Conservation (phyloP, 2,329 filamentous ascomycete genomes). For the Nothopassalora personata region DNA sequence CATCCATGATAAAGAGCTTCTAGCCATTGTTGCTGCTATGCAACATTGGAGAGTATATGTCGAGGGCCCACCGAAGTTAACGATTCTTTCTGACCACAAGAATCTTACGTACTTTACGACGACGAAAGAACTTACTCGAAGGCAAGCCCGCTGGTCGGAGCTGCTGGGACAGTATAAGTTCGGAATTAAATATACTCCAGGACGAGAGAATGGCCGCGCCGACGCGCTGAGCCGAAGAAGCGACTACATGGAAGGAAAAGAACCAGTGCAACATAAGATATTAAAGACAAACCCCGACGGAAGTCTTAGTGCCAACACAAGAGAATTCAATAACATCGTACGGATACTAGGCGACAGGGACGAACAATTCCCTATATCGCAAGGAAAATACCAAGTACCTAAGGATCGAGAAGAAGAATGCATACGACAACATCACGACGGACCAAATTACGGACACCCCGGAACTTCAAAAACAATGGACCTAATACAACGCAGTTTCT, state of each 20-base stretch:
- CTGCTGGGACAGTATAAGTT: background rate
- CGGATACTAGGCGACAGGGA: constrained; percentile 3
- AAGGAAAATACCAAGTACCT: background rate
- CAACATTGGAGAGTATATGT: too few relatives aligned
- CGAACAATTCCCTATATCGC: constrained; percentile 8
- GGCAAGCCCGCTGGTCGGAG: background rate
- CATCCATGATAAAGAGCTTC: too few relatives aligned
- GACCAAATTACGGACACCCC: constrained; percentile 7
- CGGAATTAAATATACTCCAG: background rate
- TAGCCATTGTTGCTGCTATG: too few relatives aligned
- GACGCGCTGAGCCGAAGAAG: background rate
- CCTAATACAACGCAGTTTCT: too few relatives aligned
- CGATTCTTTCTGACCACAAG: too few relatives aligned
- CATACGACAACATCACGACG: constrained; percentile 13
- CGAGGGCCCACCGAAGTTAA: too few relatives aligned
- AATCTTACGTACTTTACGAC: too few relatives aligned
- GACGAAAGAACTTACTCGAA: background rate
- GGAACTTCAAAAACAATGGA: too few relatives aligned
- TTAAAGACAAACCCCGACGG: too few relatives aligned
- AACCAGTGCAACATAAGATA: background rate
- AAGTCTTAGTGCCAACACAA: too few relatives aligned
- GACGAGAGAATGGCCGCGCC: background rate
- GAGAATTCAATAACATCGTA: constrained; percentile 7
- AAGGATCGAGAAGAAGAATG: constrained; percentile 9
- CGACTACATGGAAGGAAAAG: constrained; percentile 1